These are phyloP conservation scores for Tetrapisispora taiwanensis DNA, from an alignment of 805 yeast species.

Conservation along the genomic window DNA sequence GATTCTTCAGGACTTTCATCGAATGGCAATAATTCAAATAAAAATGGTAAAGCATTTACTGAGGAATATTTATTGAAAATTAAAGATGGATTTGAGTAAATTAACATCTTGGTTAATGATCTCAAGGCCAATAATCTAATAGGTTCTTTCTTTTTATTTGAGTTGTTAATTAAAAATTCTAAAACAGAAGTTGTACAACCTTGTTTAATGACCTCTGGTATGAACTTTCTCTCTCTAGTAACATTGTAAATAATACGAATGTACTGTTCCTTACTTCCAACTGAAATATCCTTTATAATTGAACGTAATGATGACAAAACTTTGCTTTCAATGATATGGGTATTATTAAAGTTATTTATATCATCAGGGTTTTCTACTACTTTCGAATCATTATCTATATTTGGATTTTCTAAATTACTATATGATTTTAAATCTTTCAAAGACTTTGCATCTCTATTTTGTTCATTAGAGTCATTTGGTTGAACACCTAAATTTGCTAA, in stretches of 20 bases:
- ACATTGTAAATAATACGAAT: conserved; percentile 27
- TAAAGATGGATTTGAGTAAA: conserved; percentile 37
- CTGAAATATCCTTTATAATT: conserved; percentile 8
- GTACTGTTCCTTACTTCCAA: conserved; percentile 25
- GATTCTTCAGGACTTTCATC: not conserved
- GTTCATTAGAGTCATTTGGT: conserved; percentile 11
- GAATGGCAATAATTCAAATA: conserved; percentile 33
- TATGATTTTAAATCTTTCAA: conserved; percentile 25
- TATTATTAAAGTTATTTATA: conserved; percentile 12
- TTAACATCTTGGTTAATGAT: conserved; percentile 35
- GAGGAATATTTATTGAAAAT: conserved; percentile 36
- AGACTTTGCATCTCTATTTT: conserved; percentile 13
- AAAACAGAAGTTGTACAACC: conserved; percentile 37
- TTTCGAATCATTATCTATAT: conserved; percentile 7
- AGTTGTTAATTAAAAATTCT: conserved; percentile 26
- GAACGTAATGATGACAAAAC: conserved; percentile 15
- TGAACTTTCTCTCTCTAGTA: conserved; percentile 14
- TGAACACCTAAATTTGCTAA: conserved; percentile 26
- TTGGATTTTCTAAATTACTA: conserved; percentile 23
- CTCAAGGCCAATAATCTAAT: conserved; percentile 32
- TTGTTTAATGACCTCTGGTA: conserved; percentile 33
- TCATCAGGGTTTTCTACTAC: conserved; percentile 12
- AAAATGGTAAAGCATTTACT: conserved; percentile 34
- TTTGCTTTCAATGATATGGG: conserved; percentile 14
- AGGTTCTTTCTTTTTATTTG: conserved; percentile 6